Evolutionary conservation across 176 grass and related monocot species (phyloP).

Genomic region (Chrysopogon serrulatus): DNA sequence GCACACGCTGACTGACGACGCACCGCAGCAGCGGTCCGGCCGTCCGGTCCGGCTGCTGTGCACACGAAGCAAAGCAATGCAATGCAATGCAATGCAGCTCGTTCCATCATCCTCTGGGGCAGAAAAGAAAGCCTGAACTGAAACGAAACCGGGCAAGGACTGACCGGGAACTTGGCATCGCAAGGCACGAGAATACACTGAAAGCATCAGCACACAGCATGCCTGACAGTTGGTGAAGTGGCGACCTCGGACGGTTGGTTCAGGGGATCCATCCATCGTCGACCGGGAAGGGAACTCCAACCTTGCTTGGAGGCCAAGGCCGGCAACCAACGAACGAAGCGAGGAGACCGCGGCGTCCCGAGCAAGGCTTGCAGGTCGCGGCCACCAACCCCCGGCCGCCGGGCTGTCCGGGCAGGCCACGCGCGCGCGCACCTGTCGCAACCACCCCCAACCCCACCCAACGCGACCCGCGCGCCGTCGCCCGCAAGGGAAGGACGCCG

Average conservation of each 20-base stretch:
- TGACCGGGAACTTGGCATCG: too few species aligned
- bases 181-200: too few species aligned
- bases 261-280: too few species aligned
- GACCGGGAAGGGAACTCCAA: too few species aligned
- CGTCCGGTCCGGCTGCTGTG: too few species aligned
- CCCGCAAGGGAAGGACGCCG: neutral
- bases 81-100: too few species aligned
- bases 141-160: too few species aligned
- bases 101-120: too few species aligned
- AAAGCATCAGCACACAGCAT: neutral
- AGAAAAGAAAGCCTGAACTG: too few species aligned
- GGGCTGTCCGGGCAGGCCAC: neutral
- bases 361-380: conserved; percentile 28
- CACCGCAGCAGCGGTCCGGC: too few species aligned
- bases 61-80: too few species aligned
- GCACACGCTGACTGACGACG: too few species aligned
- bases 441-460: neutral
- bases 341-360: conserved; percentile 11
- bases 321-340: conserved; percentile 7
- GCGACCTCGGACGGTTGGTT: neutral
- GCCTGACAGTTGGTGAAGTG: neutral
- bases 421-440: neutral
- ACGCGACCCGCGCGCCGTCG: neutral
- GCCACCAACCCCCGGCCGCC: conserved; percentile 33
- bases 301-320: conserved; percentile 54